These are phyloP conservation scores for Daldinia decipiens DNA, from an alignment of 495 filamentous ascomycete genomes.

Conservation along the genomic window DNA sequence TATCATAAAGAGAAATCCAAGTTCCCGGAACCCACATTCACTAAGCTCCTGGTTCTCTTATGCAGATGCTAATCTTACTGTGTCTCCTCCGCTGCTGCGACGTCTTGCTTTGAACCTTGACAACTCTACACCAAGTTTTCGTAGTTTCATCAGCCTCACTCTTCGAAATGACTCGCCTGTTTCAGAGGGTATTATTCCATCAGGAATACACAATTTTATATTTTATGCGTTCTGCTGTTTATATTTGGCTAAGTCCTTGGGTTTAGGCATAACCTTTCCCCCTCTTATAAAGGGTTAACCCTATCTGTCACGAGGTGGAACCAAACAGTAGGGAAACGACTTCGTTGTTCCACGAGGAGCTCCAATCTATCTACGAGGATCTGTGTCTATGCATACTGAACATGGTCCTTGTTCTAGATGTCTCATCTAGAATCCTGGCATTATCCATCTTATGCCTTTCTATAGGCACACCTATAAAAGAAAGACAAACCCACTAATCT, in stretches of 20 bases:
- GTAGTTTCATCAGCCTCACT: conserved; percentile 19
- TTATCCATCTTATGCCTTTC: not conserved
- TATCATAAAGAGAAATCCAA: conserved; percentile 24
- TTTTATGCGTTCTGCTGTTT: not conserved
- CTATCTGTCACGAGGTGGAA: no score
- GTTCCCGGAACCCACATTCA: conserved; percentile 23
- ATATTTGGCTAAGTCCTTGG: conserved; percentile 1
- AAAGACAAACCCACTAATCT: not conserved
- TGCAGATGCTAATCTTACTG: conserved; percentile 42
- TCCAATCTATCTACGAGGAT: no score
- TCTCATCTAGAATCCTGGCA: no score
- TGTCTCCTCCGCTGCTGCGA: conserved; percentile 15
- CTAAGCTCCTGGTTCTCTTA: conserved; percentile 18
- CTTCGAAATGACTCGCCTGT: conserved; percentile 5
- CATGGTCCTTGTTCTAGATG: no score
- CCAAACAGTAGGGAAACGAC: no score
- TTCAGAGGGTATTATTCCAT: conserved; percentile 18
- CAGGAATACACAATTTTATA: not conserved
- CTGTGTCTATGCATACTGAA: no score
- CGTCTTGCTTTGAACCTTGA: conserved; percentile 9
- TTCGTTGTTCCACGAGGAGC: no score
- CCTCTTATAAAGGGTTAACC: not conserved
- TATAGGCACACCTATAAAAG: not conserved
- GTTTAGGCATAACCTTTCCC: not conserved
- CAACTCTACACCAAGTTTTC: conserved; percentile 12